Base-by-base conservation (phyloP, 2,329 filamentous ascomycete genomes). In the Chrysoporthe puriensis region DNA sequence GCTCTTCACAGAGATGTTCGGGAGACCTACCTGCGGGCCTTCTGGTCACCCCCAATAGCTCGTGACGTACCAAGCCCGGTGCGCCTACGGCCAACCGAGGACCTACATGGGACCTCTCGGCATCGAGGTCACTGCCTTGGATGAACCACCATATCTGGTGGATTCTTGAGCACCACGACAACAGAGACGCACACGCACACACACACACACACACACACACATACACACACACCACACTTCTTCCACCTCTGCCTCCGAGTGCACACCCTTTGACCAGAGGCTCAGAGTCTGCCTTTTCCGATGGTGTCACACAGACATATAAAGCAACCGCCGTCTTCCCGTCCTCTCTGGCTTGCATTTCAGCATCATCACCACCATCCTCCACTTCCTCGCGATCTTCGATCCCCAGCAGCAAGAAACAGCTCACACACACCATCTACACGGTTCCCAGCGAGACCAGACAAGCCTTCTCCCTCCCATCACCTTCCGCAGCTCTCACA, bases 61-160 rank as follows among this genome's bases (percentile, higher is more conserved):
- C 58, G 59, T 65, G 68, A 69, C 68, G 68, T 67, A 69, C 65
- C 64, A 62, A 69, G 68, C 65, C 68, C 52, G 44, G 42, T 48
- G 63, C 62, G 56, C 68, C 66, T 67, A 67, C 62, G 46, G 61
- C 62, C 68, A 67, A 67, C 65, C 34, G 58, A 56, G 60, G 50
- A 60, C 21, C 18, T 58, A 60, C 43, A 64, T 16, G 14, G 57
- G 57, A 50, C 46, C 63, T 61, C 62, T 58, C 58, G 52, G 62
- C 62, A 62, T 42, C 62, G 43, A 64, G 42, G 54, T 52, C 58
- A 50, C 58, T 67, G 62, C 58, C 57, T 64, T 48, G 34, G 56
- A 58, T 58, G 52, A 56, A 69, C 54, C 63, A 69, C 56, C 61
- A 60, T 62, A n/a, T 46, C 50, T 40, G 64, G 62, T 54, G 54